A percentile compares a stretch with the other conserved stretches of the same genome.
Conservation (phyloP, 768 basidiomycete genomes). For the Pulveroboletus sp. region DNA sequence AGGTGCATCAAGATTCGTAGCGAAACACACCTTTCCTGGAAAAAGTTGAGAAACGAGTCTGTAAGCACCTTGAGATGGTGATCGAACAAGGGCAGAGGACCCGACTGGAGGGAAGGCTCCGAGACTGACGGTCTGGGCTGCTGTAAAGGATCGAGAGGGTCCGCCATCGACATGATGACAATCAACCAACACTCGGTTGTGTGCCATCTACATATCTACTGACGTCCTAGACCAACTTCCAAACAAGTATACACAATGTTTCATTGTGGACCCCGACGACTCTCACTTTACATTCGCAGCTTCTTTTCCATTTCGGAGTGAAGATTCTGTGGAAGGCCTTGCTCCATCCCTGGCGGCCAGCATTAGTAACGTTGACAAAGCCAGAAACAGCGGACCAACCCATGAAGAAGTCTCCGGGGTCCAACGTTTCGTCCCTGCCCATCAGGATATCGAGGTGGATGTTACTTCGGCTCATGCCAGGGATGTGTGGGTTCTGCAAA, state of each 20-base stretch:
- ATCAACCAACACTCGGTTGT: not conserved
- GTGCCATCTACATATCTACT: not conserved
- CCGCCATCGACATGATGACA: slow-evolving; percentile 20
- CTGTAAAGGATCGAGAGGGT: slow-evolving; percentile 21
- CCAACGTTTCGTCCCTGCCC: slow-evolving; percentile 85
- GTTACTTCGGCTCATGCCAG: slow-evolving; percentile 65
- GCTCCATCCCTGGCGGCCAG: slow-evolving; percentile 47
- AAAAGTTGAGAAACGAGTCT: slow-evolving; percentile 77
- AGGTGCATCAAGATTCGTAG: slow-evolving; percentile 13
- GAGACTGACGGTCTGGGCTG: slow-evolving; percentile 25
- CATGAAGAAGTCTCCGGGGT: slow-evolving; percentile 74
- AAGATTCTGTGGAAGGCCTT: slow-evolving; percentile 46
- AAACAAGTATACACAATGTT: slow-evolving; percentile 26
- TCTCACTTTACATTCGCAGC: slow-evolving; percentile 37
- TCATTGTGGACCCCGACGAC: slow-evolving; percentile 8
- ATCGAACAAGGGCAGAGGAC: slow-evolving; percentile 70
- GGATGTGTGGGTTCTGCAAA: slow-evolving; percentile 61
- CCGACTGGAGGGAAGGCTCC: slow-evolving; percentile 33
- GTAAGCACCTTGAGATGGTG: slow-evolving; percentile 61
- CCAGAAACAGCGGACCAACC: slow-evolving; percentile 41
- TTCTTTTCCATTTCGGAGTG: slow-evolving; percentile 69
- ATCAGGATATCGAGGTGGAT: slow-evolving; percentile 88
- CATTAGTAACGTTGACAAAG: slow-evolving; percentile 3
- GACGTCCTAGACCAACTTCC: slow-evolving; percentile 3
- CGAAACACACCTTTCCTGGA: slow-evolving; percentile 69